Conservation (phyloP, 441 rosid species). For the Francoa sonchifolia region DNA sequence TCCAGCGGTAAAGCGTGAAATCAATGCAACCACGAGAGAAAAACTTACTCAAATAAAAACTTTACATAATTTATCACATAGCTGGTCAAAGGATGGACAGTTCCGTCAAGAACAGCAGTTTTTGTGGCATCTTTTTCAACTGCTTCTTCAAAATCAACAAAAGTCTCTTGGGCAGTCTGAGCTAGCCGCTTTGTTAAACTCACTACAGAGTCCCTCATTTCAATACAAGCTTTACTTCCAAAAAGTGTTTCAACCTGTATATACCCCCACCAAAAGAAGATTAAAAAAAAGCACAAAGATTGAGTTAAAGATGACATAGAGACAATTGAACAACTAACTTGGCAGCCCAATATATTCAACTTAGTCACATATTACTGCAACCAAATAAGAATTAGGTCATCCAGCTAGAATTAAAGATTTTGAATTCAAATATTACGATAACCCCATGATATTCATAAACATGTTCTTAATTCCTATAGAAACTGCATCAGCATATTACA, state of each 20-base stretch:
- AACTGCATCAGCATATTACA: too few relatives aligned
- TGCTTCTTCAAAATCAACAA: slow-evolving; percentile 87
- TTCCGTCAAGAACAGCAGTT: slow-evolving; percentile 92
- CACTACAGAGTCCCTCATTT: slow-evolving; percentile 64
- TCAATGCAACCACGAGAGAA: slow-evolving; percentile 2
- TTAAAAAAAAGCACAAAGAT: too few relatives aligned
- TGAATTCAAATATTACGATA: too few relatives aligned
- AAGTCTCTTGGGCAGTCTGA: slow-evolving; percentile 87
- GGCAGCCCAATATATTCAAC: too few relatives aligned
- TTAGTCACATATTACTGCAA: too few relatives aligned
- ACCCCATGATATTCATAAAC: too few relatives aligned
- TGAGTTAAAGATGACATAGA: too few relatives aligned
- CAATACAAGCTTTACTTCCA: slow-evolving; percentile 51
- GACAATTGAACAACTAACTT: too few relatives aligned
- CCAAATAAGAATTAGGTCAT: too few relatives aligned
- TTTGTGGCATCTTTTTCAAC: slow-evolving; percentile 96
- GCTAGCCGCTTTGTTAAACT: slow-evolving; percentile 71
- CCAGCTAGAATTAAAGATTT: too few relatives aligned
- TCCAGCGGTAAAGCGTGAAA: neutral
- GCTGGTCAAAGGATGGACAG: slow-evolving; percentile 94
- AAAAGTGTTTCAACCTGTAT: slow-evolving; percentile 50
- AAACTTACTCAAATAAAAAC: slow-evolving; percentile 89
- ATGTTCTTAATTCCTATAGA: too few relatives aligned
- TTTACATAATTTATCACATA: slow-evolving; percentile 91
- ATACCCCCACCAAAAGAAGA: slow-evolving; percentile 7